Evolutionary conservation across 371 early-diverging fungal genomes (phyloP), one percentile per base, ranked within the genome.

Genomic region (Mucor circinelloides): DNA sequence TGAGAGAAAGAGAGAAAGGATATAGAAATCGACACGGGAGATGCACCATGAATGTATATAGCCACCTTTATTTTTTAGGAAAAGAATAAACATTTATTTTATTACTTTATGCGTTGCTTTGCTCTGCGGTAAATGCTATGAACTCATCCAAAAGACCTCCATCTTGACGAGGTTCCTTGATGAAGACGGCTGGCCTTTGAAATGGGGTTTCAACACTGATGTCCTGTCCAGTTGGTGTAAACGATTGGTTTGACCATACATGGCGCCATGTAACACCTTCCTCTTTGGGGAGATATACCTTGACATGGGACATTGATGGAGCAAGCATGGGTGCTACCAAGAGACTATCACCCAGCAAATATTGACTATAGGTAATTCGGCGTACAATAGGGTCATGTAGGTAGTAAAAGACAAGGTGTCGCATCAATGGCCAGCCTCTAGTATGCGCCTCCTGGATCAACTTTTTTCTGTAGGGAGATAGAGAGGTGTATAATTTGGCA

Each of bases 341-440:
- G 9, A 79, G 56, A 31, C 58, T 36, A 1, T 58, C 12, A 12
- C 79, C 79, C 10, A 79, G 44, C 13, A 76, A 50, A 48, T 71
- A 76, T 52, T 76, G 79, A 15, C 66, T 70, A 27, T 68, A 63
- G 3, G 63, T 72, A 13, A 80, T 59, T 30, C 68, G 52, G 1
- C 66, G 71, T 17, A 70, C 72, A 27, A 32, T 65, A 3, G 66
- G 58, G 50, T 81, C 75, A 1, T 75, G 30, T 17, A 80, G 79
- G 56, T 81, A 84, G 56, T 84, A 80, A 19, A 83, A 60, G 6
- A 81, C 77, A 40, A 78, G 69, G 46, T 77, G 79, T 6, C 82
- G 75, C 69, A 82, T 74, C 28, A 76, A 40, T 17, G 85, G 82
- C 73, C 75, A 80, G 6, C 84, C 82, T 38, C 74, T 72, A 34